These are phyloP conservation scores for Suillus sp. DNA, from an alignment of 768 basidiomycete genomes.

Conservation along the genomic window DNA sequence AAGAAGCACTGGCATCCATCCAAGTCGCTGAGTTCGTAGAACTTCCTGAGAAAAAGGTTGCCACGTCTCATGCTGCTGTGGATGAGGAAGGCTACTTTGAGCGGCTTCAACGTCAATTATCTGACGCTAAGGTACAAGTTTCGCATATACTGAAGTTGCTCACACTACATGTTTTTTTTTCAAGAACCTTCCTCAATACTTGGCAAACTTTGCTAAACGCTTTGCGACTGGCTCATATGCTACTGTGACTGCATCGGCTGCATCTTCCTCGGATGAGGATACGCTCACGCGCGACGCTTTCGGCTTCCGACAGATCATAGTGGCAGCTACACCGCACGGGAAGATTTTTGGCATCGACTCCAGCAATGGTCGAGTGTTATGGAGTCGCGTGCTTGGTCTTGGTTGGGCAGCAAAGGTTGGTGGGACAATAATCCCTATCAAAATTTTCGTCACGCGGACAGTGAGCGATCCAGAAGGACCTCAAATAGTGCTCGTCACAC, in stretches of 20 bases:
- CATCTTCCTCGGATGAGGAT: constrained; percentile 34
- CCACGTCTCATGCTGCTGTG: constrained; percentile 32
- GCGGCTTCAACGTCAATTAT: constrained; percentile 57
- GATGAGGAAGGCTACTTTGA: constrained; percentile 50
- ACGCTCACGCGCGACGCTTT: constrained; percentile 71
- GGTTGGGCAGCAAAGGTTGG: constrained; percentile 65
- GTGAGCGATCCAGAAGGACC: constrained; percentile 47
- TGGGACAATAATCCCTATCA: constrained; percentile 57
- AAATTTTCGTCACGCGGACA: constrained; percentile 56
- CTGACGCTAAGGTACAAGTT: constrained; percentile 54
- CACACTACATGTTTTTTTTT: background rate
- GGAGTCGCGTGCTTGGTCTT: constrained; percentile 77
- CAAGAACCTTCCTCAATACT: constrained; percentile 72
- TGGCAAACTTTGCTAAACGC: constrained; percentile 64
- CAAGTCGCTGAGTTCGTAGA: constrained; percentile 72
- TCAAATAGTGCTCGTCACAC: constrained; percentile 63
- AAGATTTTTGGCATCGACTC: constrained; percentile 86
- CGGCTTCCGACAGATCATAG: constrained; percentile 83
- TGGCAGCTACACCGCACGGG: constrained; percentile 68
- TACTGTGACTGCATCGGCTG: constrained; percentile 36
- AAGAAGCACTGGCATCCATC: constrained; percentile 74
- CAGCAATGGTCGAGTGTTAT: constrained; percentile 72
- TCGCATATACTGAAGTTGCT: background rate
- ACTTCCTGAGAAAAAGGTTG: constrained; percentile 60
- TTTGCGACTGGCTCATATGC: constrained; percentile 72